Evolutionary conservation across 164 flowering plant genomes (phyloP).

Genomic region (Dillenia turbinata): DNA sequence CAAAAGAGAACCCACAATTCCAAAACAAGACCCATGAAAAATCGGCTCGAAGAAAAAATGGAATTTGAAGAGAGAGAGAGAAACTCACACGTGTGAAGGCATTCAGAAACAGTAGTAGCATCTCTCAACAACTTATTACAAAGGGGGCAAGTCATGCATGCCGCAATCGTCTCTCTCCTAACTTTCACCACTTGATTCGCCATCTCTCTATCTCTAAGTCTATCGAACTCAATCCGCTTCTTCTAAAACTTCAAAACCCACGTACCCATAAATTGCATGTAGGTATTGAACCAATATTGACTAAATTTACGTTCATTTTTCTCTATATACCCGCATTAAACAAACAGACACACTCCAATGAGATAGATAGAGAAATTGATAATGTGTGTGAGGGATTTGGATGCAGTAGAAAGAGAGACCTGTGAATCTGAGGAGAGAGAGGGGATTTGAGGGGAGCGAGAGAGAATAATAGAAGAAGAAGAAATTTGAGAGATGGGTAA

Average conservation of each 20-base stretch:
- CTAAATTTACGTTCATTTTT: slow-evolving; percentile 29
- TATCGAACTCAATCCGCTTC: neutral
- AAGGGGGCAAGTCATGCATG: slow-evolving; percentile 92
- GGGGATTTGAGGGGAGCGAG: no score
- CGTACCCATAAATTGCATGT: slow-evolving; percentile 41
- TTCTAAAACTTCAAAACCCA: slow-evolving; percentile 8
- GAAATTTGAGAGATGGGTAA: slow-evolving; percentile 14
- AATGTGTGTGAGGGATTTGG: no score
- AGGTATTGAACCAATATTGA: slow-evolving; percentile 8
- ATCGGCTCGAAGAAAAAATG: slow-evolving; percentile 1
- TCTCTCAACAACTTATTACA: slow-evolving; percentile 69
- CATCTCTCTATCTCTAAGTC: slow-evolving; percentile 30
- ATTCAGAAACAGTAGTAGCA: slow-evolving; percentile 87
- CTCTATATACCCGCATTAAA: slow-evolving; percentile 28
- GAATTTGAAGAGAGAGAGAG: neutral
- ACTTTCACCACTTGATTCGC: slow-evolving; percentile 63
- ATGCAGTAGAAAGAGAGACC: no score
- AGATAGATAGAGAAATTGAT: no score
- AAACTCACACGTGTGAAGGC: slow-evolving; percentile 90
- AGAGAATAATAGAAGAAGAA: neutral
- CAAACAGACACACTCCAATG: neutral
- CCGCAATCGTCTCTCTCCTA: slow-evolving; percentile 51
- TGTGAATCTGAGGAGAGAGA: no score
- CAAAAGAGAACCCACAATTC: slow-evolving; percentile 1
- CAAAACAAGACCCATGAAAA: neutral